A percentile compares a stretch with the other conserved stretches of the same genome.
Conservation (phyloP, 2,329 filamentous ascomycete genomes). For the Colletotrichum chlorophyti region DNA sequence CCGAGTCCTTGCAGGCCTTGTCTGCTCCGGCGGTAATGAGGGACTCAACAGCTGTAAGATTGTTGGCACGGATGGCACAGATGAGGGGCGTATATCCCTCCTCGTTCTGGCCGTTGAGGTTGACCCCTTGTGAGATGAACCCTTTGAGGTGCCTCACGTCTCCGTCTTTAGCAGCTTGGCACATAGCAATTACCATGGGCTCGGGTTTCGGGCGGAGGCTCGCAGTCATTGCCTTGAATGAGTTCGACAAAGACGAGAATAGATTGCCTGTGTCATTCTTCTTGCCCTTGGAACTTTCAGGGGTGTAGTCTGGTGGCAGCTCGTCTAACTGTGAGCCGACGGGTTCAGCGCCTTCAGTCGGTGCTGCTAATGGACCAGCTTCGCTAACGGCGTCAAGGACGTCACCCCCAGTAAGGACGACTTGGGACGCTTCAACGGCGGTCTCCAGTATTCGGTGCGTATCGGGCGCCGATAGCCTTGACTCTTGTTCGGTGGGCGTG, state of each 20-base stretch:
- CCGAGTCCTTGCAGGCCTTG: constrained; percentile 27
- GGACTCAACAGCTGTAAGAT: constrained; percentile 38
- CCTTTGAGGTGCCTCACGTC: constrained; percentile 41
- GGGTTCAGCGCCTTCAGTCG: neutral
- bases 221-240: constrained; percentile 43
- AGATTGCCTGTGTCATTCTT: constrained; percentile 23
- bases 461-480: constrained; percentile 7
- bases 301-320: neutral
- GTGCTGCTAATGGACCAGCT: neutral
- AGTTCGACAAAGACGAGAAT: constrained; percentile 39
- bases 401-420: constrained; percentile 3
- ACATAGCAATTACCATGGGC: constrained; percentile 44
- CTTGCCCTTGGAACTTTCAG: constrained; percentile 18
- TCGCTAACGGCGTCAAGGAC: neutral
- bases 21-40: constrained; percentile 42
- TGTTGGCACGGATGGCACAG: constrained; percentile 41
- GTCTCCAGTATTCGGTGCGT: constrained; percentile 12
- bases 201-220: constrained; percentile 42
- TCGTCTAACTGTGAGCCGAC: neutral
- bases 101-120: constrained; percentile 44
- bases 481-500: constrained; percentile 13
- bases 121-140: constrained; percentile 42
- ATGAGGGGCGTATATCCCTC: constrained; percentile 42
- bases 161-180: constrained; percentile 40
- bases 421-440: constrained; percentile 20